These are phyloP conservation scores for Solanum habrochaites DNA, from an alignment of 257 asterid genomes.

Conservation along the genomic window DNA sequence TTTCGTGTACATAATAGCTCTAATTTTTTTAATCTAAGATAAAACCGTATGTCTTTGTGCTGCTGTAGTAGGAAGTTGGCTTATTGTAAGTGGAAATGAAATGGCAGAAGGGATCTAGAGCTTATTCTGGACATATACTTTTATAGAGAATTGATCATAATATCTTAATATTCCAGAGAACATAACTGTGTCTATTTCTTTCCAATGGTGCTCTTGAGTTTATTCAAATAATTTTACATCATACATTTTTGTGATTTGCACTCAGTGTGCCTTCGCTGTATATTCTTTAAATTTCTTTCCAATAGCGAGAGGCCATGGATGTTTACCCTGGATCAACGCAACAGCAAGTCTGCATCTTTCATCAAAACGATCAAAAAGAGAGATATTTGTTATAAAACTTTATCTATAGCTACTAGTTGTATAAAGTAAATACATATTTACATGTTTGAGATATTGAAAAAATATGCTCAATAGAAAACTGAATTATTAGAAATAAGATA, in stretches of 20 bases:
- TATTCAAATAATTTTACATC: not conserved
- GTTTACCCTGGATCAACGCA: not conserved
- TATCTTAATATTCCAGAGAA: not conserved
- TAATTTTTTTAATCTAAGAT: not conserved
- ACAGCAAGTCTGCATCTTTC: not conserved
- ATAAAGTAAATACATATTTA: too few relatives aligned
- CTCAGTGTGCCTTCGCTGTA: not conserved
- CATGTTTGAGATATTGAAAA: too few relatives aligned
- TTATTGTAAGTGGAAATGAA: not conserved
- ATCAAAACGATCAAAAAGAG: not conserved
- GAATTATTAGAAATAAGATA: not conserved
- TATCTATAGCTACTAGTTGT: too few relatives aligned
- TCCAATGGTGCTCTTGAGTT: not conserved
- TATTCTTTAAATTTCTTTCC: not conserved
- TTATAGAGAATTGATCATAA: not conserved
- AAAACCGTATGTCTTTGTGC: not conserved
- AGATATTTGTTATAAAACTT: too few relatives aligned
- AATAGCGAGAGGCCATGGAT: not conserved
- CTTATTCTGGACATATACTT: not conserved
- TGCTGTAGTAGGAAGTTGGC: not conserved
- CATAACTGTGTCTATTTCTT: not conserved
- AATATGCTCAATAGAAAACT: too few relatives aligned
- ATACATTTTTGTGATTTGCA: not conserved
- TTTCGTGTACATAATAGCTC: not conserved
- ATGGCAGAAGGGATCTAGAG: not conserved